phyloP scores from a whole-genome alignment of 2,329 filamentous ascomycete species.

The Reticulascus tulasneorum region DNA sequence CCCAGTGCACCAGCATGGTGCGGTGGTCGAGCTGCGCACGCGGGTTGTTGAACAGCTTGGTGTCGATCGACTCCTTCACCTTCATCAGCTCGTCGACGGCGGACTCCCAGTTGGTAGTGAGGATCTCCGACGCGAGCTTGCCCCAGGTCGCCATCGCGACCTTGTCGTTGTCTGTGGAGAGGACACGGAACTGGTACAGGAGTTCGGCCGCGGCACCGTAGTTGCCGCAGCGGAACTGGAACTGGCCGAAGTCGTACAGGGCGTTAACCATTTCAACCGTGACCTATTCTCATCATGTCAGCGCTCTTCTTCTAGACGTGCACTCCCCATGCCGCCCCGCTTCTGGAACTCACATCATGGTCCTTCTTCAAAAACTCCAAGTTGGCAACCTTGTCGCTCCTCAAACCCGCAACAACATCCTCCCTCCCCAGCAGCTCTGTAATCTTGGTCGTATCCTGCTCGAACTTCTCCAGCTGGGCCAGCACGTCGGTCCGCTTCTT shows the following conservation, averaged over 20 bases:
- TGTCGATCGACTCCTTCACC: slow-evolving; percentile 89
- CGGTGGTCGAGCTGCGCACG: slow-evolving; percentile 93
- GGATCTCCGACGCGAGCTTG: slow-evolving; percentile 93
- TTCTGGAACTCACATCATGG: slow-evolving; percentile 64
- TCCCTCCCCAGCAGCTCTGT: slow-evolving; percentile 81
- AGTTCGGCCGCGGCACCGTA: slow-evolving; percentile 87
- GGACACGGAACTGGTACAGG: slow-evolving; percentile 94
- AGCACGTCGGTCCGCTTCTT: slow-evolving; percentile 88
- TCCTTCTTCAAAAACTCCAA: slow-evolving; percentile 97
- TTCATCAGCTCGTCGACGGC: slow-evolving; percentile 88
- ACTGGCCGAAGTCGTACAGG: slow-evolving; percentile 92
- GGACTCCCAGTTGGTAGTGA: slow-evolving; percentile 91
- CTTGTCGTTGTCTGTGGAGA: slow-evolving; percentile 98
- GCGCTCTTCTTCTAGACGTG: slow-evolving; percentile 11
- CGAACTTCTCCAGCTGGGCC: slow-evolving; percentile 74
- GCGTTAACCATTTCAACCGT: slow-evolving; percentile 94
- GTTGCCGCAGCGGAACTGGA: slow-evolving; percentile 96
- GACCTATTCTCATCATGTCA: slow-evolving; percentile 45
- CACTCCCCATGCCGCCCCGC: neutral
- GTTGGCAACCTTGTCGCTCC: slow-evolving; percentile 97
- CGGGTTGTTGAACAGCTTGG: slow-evolving; percentile 92
- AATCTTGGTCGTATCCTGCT: slow-evolving; percentile 86
- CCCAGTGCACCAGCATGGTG: slow-evolving; percentile 97
- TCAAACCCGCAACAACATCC: slow-evolving; percentile 83
- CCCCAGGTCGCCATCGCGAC: slow-evolving; percentile 95